Conservation (phyloP, 805 yeast species). For the Saturnispora zaruensis region DNA sequence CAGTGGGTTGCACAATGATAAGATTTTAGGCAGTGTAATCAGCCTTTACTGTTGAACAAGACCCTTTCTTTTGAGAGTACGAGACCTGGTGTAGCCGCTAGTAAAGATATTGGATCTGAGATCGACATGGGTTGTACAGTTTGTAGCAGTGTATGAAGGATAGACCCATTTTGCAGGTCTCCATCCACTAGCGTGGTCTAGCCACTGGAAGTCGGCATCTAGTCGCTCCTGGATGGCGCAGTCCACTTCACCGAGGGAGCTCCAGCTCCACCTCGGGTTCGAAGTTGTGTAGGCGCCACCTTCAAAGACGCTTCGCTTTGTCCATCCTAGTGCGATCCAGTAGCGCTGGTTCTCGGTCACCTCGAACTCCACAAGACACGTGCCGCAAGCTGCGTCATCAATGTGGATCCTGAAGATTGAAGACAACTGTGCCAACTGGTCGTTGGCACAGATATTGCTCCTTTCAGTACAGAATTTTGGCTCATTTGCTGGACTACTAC, state of each 20-base stretch:
- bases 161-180: not conserved
- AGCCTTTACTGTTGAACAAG: not conserved
- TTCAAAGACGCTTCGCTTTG: slow-evolving; percentile 43
- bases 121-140: too few species aligned
- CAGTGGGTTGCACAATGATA: too few species aligned
- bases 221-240: not conserved
- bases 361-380: slow-evolving; percentile 42
- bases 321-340: slow-evolving; percentile 59
- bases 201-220: not conserved
- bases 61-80: not conserved
- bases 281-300: slow-evolving; percentile 41
- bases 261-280: slow-evolving; percentile 18
- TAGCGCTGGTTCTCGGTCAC: slow-evolving; percentile 51
- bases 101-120: not conserved
- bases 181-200: not conserved
- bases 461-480: not conserved
- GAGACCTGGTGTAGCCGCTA: not conserved
- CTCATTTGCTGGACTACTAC: not conserved
- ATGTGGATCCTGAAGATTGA: slow-evolving; percentile 10
- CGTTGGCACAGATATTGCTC: slow-evolving; percentile 20
- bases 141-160: not conserved
- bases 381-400: slow-evolving; percentile 18
- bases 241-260: not conserved
- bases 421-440: slow-evolving; percentile 34
- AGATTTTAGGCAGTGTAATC: not conserved